Evolutionary conservation across 1,284 basidiomycete species (phyloP).

Genomic region (Uromyces viciae-fabae): DNA sequence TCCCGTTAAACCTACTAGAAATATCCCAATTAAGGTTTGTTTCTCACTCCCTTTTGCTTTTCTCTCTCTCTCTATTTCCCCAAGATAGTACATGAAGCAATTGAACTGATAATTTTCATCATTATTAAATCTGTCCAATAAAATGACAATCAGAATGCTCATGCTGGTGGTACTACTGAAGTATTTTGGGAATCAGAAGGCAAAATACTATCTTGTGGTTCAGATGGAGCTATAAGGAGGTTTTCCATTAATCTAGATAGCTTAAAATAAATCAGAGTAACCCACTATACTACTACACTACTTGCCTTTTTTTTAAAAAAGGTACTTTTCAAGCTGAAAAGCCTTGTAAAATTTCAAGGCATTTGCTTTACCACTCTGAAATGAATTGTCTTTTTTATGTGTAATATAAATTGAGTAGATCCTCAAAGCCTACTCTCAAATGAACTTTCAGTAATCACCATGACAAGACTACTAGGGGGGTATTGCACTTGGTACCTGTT

Average conservation of each 20-base stretch:
- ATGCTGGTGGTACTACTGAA: slow-evolving; percentile 37
- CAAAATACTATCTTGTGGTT: slow-evolving; percentile 26
- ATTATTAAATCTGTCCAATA: background rate
- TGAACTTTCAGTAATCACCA: no score
- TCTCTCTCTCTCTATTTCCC: background rate
- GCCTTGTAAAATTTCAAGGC: no score
- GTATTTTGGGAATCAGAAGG: slow-evolving; percentile 24
- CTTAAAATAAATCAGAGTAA: slow-evolving; percentile 11
- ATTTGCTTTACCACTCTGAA: no score
- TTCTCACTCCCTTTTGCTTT: slow-evolving; percentile 47
- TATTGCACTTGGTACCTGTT: no score
- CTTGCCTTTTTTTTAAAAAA: no score
- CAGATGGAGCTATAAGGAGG: slow-evolving; percentile 38
- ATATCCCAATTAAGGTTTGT: slow-evolving; percentile 68
- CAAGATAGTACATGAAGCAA: background rate
- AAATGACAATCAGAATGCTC: slow-evolving; percentile 28
- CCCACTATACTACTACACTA: no score
- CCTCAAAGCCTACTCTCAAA: no score
- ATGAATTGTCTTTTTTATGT: no score
- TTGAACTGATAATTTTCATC: background rate
- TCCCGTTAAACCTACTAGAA: slow-evolving; percentile 70
- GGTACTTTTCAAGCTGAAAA: no score
- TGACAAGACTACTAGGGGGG: no score
- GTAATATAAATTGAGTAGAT: no score
- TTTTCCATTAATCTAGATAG: slow-evolving; percentile 30